Percentiles rank a stretch among this genome's conserved stretches.
Evolutionary conservation across 768 basidiomycete species (phyloP).

Genomic region (Lentinula sp.): DNA sequence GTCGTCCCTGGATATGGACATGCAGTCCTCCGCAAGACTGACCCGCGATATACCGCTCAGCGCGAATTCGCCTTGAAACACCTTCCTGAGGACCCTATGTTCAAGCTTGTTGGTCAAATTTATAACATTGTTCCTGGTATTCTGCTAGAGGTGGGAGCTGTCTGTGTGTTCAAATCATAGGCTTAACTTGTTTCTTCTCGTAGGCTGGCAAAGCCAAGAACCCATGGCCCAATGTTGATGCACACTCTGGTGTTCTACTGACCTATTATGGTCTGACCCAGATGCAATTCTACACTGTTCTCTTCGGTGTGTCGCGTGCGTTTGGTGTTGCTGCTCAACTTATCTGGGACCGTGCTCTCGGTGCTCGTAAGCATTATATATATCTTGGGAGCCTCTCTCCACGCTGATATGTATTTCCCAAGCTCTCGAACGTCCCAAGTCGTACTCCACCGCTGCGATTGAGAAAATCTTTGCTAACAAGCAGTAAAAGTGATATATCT

Average conservation of each 20-base stretch:
- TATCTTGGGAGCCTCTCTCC: not conserved
- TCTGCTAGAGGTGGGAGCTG: constrained; percentile 62
- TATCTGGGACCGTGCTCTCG: constrained; percentile 91
- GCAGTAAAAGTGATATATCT: constrained; percentile 7
- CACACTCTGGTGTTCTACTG: constrained; percentile 88
- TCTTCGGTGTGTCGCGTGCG: constrained; percentile 95
- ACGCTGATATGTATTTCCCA: not conserved
- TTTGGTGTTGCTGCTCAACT: constrained; percentile 86
- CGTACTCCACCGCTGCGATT: constrained; percentile 78
- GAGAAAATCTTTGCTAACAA: constrained; percentile 72
- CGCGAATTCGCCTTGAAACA: constrained; percentile 86
- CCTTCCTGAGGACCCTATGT: constrained; percentile 80
- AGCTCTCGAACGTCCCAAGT: constrained; percentile 91
- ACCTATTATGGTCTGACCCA: constrained; percentile 82
- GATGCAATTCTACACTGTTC: constrained; percentile 96
- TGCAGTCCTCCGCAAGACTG: constrained; percentile 84
- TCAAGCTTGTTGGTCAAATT: constrained; percentile 90
- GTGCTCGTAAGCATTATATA: constrained; percentile 61
- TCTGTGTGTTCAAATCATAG: not conserved
- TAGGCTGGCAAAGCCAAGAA: constrained; percentile 91
- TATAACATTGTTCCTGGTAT: constrained; percentile 87
- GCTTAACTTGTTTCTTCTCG: not conserved
- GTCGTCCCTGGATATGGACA: constrained; percentile 93
- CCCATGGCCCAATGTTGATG: constrained; percentile 96
- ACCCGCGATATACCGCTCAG: constrained; percentile 88